Conservation (phyloP, 2,329 filamentous ascomycete species). For the Pseudogymnoascus sp. region DNA sequence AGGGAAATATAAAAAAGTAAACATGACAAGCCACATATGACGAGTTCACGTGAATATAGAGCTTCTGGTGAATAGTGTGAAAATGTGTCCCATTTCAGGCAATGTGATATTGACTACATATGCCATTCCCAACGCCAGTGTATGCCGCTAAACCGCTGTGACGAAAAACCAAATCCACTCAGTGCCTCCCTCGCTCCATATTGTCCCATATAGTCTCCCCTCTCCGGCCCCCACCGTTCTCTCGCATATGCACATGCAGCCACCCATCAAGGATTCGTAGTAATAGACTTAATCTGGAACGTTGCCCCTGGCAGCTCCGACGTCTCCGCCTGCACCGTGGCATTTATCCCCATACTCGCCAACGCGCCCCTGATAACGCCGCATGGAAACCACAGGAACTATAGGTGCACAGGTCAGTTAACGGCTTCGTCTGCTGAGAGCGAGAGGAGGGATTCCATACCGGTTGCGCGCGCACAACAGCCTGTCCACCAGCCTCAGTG, state of each 20-base stretch:
- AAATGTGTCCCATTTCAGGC: neutral
- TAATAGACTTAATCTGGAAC: constrained; percentile 88
- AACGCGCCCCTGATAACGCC: constrained; percentile 88
- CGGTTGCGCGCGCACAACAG: constrained; percentile 67
- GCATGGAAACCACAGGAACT: constrained; percentile 95
- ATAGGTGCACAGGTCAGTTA: constrained; percentile 11
- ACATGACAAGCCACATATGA: neutral
- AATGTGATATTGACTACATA: constrained; percentile 2
- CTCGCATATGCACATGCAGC: neutral
- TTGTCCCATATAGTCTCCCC: neutral
- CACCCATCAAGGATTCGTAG: constrained; percentile 48
- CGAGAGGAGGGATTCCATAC: constrained; percentile 44
- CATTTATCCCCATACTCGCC: constrained; percentile 82
- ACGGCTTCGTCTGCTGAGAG: constrained; percentile 18
- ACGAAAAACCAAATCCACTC: neutral
- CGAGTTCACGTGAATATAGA: neutral
- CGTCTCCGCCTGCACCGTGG: constrained; percentile 85
- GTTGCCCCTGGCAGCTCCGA: constrained; percentile 79
- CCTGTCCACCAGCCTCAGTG: constrained; percentile 67
- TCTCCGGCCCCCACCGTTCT: neutral
- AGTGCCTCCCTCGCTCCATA: neutral
- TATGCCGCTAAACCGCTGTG: constrained; percentile 26
- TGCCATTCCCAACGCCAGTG: constrained; percentile 14
- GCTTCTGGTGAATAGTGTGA: neutral
- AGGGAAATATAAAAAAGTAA: constrained; percentile 9